These are phyloP conservation scores for Corynascus novoguineensis DNA, from an alignment of 495 filamentous ascomycete genomes.

Conservation along the genomic window DNA sequence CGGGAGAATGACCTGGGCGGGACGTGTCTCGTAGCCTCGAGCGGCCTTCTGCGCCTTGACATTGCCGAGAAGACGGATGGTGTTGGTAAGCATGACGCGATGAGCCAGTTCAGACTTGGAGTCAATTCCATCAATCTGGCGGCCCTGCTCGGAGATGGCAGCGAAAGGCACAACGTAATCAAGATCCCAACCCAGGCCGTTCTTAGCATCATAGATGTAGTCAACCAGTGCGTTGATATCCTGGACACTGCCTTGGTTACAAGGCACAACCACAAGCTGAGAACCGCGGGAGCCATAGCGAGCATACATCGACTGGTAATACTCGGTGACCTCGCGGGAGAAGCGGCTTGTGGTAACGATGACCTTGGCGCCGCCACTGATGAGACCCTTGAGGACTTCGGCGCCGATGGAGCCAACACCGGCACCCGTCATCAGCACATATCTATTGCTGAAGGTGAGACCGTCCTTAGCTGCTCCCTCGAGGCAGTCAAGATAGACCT, in stretches of 20 bases:
- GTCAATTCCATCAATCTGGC: constrained; percentile 95
- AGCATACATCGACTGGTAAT: constrained; percentile 98
- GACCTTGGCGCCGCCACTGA: constrained; percentile 94
- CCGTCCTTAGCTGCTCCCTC: constrained; percentile 82
- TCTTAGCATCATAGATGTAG: constrained; percentile 97
- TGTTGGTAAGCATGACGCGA: constrained; percentile 98
- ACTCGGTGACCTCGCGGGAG: constrained; percentile 96
- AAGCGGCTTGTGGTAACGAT: constrained; percentile 93
- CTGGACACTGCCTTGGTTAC: constrained; percentile 98
- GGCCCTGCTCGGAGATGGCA: constrained; percentile 94
- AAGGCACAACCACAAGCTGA: constrained; percentile 94
- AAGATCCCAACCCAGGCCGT: constrained; percentile 94
- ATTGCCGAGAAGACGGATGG: constrained; percentile 80
- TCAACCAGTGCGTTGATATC: constrained; percentile 89
- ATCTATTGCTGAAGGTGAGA: constrained; percentile 89
- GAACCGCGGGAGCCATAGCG: constrained; percentile 89
- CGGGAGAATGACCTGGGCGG: constrained; percentile 92
- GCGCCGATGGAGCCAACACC: constrained; percentile 97
- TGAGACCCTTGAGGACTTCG: constrained; percentile 93
- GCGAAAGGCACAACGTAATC: constrained; percentile 96
- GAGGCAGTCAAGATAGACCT: constrained; percentile 82
- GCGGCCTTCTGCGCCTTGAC: constrained; percentile 86
- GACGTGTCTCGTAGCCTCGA: constrained; percentile 86
- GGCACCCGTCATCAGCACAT: constrained; percentile 96
- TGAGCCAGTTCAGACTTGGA: constrained; percentile 98